Evolutionary conservation across 2,329 filamentous ascomycete species (phyloP).

Genomic region (Pestalotiopsis sp.): DNA sequence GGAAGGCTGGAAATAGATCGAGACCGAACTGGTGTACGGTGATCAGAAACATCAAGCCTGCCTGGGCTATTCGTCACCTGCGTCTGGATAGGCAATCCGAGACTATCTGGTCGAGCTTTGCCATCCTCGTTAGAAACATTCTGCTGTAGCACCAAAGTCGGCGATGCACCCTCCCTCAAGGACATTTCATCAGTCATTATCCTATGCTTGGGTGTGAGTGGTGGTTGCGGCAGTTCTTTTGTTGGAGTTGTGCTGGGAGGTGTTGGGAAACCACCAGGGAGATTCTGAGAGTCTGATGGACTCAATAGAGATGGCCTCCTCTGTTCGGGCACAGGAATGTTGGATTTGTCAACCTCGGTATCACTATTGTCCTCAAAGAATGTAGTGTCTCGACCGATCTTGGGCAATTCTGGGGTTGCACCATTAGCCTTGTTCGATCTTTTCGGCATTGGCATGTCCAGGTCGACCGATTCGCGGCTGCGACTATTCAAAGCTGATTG

Average conservation of each 20-base stretch:
- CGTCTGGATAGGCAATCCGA: constrained; percentile 40
- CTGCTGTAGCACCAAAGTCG: constrained; percentile 23
- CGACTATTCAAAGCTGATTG: constrained; percentile 38
- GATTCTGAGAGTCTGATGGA: background rate
- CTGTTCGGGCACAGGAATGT: background rate
- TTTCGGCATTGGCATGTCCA: constrained; percentile 20
- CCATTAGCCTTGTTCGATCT: constrained; percentile 24
- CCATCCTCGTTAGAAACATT: constrained; percentile 21
- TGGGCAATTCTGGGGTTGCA: constrained; percentile 25
- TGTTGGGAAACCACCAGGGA: constrained; percentile 10
- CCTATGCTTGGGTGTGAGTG: background rate
- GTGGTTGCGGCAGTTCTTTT: background rate
- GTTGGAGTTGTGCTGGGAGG: constrained; percentile 5
- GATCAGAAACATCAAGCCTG: constrained; percentile 39
- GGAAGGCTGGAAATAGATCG: constrained; percentile 44
- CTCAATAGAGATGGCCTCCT: background rate
- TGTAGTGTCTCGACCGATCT: constrained; percentile 39
- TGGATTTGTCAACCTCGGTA: constrained; percentile 35
- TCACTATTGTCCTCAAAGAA: constrained; percentile 58
- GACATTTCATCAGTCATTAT: background rate
- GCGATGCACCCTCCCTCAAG: constrained; percentile 15
- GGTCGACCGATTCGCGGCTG: constrained; percentile 23
- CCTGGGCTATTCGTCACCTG: constrained; percentile 33
- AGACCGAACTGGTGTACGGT: constrained; percentile 41
- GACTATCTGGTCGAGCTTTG: constrained; percentile 14